Conservation (phyloP, 352 stramenopile genomes). For the Phytophthora pluvialis region DNA sequence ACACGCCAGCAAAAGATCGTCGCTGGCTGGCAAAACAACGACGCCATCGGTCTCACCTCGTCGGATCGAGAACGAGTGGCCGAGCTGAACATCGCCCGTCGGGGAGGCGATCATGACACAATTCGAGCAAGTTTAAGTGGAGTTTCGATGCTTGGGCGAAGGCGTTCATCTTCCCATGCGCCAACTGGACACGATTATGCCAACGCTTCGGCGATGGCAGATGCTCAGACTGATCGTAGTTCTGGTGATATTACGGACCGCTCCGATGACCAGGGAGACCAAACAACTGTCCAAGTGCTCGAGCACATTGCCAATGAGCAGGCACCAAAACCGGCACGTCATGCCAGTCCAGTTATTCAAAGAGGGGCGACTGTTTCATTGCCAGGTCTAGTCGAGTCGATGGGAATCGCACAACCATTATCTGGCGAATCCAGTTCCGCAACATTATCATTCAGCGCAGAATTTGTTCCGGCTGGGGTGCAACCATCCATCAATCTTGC, state of each 20-base stretch:
- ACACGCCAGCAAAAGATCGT: slow-evolving; percentile 77
- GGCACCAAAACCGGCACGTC: slow-evolving; percentile 2
- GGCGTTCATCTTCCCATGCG: slow-evolving; percentile 13
- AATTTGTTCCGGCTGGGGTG: not conserved
- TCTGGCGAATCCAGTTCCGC: not conserved
- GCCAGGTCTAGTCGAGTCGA: slow-evolving; percentile 9
- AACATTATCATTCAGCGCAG: not conserved
- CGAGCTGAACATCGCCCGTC: slow-evolving; percentile 28
- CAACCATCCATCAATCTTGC: not conserved
- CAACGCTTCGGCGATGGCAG: not conserved
- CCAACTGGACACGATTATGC: slow-evolving; percentile 2
- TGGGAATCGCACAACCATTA: not conserved
- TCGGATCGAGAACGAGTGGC: slow-evolving; percentile 51
- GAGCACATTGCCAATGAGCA: not conserved
- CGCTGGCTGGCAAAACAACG: slow-evolving; percentile 77
- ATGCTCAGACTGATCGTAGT: not conserved
- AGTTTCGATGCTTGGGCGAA: slow-evolving; percentile 23
- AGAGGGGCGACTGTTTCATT: not conserved
- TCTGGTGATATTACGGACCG: slow-evolving; percentile 12
- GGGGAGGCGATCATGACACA: slow-evolving; percentile 17
- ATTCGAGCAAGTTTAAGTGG: slow-evolving; percentile 31
- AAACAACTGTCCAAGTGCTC: slow-evolving; percentile 23
- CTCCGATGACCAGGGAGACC: not conserved
- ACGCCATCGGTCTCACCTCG: slow-evolving; percentile 62
- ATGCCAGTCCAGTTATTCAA: not conserved